Evolutionary conservation across 1,284 basidiomycete species (phyloP).

Genomic region (Puccinia horiana): DNA sequence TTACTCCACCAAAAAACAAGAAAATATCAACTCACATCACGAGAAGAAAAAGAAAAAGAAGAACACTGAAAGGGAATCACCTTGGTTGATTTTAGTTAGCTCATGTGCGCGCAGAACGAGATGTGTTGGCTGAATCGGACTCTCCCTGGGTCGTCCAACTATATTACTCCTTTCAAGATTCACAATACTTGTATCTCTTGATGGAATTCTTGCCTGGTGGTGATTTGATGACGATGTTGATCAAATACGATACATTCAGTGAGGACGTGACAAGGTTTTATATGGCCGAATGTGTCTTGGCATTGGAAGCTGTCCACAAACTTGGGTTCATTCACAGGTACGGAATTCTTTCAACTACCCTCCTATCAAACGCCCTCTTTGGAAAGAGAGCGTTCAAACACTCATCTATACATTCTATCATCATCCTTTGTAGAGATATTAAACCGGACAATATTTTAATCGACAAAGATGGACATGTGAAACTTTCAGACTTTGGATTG

Average conservation of each 20-base stretch:
- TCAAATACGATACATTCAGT: slow-evolving; percentile 99
- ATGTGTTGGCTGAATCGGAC: slow-evolving; percentile 94
- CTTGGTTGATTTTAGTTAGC: slow-evolving; percentile 69
- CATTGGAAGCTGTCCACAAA: slow-evolving; percentile 96
- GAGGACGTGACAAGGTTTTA: slow-evolving; percentile 99
- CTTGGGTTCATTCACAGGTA: slow-evolving; percentile 98
- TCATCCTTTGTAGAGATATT: slow-evolving; percentile 70
- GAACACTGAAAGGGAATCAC: neutral
- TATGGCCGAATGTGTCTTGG: slow-evolving; percentile 97
- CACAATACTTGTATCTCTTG: slow-evolving; percentile 91
- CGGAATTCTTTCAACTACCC: slow-evolving; percentile 53
- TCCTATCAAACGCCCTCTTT: neutral
- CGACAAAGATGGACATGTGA: slow-evolving; percentile 86
- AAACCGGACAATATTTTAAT: slow-evolving; percentile 98
- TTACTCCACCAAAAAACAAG: neutral
- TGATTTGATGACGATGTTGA: slow-evolving; percentile 97
- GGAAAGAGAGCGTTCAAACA: too few relatives aligned
- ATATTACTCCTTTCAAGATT: slow-evolving; percentile 98
- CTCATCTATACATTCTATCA: slow-evolving; percentile 6
- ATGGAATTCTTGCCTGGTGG: slow-evolving; percentile 99
- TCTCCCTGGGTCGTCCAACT: slow-evolving; percentile 97
- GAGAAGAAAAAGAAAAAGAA: neutral
- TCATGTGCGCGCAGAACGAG: slow-evolving; percentile 96
- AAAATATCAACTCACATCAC: neutral
- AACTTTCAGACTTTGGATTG: slow-evolving; percentile 92